Evolutionary conservation across 306 rosid species (phyloP).

Genomic region (Styphnolobium japonicum): DNA sequence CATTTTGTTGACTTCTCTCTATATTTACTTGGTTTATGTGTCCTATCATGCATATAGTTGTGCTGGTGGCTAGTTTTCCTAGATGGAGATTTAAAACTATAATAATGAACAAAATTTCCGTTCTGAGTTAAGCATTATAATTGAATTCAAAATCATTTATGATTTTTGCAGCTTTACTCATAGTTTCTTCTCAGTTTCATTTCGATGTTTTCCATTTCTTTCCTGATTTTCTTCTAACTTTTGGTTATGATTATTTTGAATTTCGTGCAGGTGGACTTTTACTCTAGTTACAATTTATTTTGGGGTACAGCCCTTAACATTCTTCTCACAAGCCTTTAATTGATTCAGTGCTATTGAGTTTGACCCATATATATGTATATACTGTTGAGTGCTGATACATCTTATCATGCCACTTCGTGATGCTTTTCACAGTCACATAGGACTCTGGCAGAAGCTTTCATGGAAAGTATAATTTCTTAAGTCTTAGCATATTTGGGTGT

Average conservation of each 20-base stretch:
- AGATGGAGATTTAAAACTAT: neutral
- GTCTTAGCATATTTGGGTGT: neutral
- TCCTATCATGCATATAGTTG: neutral
- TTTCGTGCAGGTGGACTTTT: slow-evolving; percentile 75
- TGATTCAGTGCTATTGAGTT: neutral
- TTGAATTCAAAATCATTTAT: neutral
- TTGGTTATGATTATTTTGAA: slow-evolving; percentile 24
- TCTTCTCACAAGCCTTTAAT: slow-evolving; percentile 15
- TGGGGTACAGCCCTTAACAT: slow-evolving; percentile 51
- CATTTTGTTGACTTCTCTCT: neutral
- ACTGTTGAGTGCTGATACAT: neutral
- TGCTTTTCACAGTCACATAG: neutral
- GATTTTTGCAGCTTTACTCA: neutral
- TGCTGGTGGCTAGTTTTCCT: neutral
- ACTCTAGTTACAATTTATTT: slow-evolving; percentile 69
- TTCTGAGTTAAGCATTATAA: neutral
- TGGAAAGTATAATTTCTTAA: neutral
- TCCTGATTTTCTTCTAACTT: neutral
- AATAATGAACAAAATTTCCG: neutral
- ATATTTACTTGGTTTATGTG: neutral
- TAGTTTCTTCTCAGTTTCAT: slow-evolving; percentile 10
- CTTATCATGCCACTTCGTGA: neutral
- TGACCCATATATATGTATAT: neutral
- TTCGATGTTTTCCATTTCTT: slow-evolving; percentile 7
- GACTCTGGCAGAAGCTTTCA: neutral